These are phyloP conservation scores for Stagonosporopsis vannaccii DNA, from an alignment of 2,329 filamentous ascomycete genomes.

Conservation along the genomic window DNA sequence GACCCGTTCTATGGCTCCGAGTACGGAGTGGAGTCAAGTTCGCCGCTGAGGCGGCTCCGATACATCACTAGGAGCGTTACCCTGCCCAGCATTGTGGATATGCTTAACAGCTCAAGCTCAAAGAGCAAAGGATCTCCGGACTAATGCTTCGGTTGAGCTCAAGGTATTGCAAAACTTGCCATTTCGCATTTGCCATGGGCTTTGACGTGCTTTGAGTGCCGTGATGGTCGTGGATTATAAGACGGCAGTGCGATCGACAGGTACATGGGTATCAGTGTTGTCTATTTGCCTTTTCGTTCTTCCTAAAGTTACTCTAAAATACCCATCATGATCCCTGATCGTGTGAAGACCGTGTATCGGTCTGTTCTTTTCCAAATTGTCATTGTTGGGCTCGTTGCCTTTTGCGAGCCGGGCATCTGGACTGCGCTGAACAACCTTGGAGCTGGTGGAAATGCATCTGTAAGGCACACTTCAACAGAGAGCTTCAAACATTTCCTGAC, in stretches of 20 bases:
- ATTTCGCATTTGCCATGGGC: conserved; percentile 1
- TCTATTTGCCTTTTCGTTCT: neutral
- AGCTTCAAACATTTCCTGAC: neutral
- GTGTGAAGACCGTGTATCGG: neutral
- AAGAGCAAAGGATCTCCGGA: neutral
- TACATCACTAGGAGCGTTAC: conserved; percentile 2
- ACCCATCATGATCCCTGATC: neutral
- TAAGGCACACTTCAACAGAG: neutral
- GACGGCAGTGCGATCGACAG: neutral
- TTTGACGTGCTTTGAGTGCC: conserved; percentile 1
- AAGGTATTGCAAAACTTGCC: neutral
- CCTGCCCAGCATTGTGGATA: conserved; percentile 4
- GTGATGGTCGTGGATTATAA: neutral
- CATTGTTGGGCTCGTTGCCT: conserved; percentile 5
- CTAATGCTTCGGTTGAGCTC: neutral
- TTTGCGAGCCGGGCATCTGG: conserved; percentile 7
- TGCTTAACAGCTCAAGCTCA: neutral
- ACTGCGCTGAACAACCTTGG: conserved; percentile 9
- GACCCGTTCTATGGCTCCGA: neutral
- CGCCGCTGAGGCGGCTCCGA: neutral
- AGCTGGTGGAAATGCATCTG: conserved; percentile 4
- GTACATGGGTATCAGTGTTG: neutral
- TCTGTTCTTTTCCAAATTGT: conserved; percentile 7
- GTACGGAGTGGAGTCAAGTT: neutral
- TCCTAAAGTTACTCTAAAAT: neutral